Evolutionary conservation across 2,329 filamentous ascomycete genomes (phyloP).

Genomic region (Apiospora hydei): DNA sequence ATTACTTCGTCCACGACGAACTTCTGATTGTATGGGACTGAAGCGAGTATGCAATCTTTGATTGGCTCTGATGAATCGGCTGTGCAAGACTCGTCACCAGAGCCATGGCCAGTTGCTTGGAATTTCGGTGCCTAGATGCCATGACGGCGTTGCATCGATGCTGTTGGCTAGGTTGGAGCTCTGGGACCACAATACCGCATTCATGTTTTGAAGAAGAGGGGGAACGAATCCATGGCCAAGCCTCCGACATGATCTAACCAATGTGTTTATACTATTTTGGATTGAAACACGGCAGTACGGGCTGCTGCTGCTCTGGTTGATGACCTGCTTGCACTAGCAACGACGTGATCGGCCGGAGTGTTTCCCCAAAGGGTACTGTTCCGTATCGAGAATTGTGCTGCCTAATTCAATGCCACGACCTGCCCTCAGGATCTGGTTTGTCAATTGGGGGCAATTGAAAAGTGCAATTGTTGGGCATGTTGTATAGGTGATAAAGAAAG

Average conservation of each 20-base stretch:
- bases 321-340: neutral
- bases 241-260: neutral
- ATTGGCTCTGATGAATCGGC: neutral
- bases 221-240: neutral
- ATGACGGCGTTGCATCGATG: neutral
- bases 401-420: neutral
- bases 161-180: neutral
- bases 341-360: neutral
- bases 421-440: neutral
- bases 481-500: neutral
- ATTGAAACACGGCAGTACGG: neutral
- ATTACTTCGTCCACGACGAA: neutral
- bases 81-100: neutral
- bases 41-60: neutral
- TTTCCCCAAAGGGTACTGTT: neutral
- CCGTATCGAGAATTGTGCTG: conserved; percentile 4
- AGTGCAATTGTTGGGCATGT: neutral
- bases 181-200: neutral
- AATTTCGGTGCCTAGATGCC: conserved; percentile 21
- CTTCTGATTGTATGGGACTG: neutral
- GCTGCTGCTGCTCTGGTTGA: neutral
- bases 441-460: neutral
- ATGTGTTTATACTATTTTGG: neutral
- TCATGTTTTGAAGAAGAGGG: neutral
- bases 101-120: neutral